These are phyloP conservation scores for Ophiocordyceps australis DNA, from an alignment of 2,329 filamentous ascomycete genomes.

Conservation along the genomic window DNA sequence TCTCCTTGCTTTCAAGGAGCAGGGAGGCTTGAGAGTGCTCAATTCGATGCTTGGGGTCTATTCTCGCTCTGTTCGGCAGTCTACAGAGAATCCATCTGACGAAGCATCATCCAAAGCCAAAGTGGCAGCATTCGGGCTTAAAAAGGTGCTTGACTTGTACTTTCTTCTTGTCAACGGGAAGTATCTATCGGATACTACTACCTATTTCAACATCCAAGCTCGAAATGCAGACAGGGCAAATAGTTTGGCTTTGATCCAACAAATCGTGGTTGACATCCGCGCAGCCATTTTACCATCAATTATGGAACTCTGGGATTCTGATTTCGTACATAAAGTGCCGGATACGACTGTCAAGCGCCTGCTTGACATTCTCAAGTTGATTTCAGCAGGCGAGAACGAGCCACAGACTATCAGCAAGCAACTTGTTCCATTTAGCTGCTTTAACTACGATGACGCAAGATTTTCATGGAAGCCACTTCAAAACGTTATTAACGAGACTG, in stretches of 20 bases:
- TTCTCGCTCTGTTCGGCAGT: slow-evolving; percentile 11
- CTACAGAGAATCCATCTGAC: slow-evolving; percentile 21
- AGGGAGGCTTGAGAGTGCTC: slow-evolving; percentile 56
- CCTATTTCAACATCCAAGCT: slow-evolving; percentile 25
- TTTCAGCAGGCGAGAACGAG: slow-evolving; percentile 65
- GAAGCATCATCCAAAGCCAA: slow-evolving; percentile 26
- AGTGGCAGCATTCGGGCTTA: slow-evolving; percentile 42
- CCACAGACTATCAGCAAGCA: slow-evolving; percentile 40
- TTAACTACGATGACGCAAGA: slow-evolving; percentile 21
- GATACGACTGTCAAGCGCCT: slow-evolving; percentile 60
- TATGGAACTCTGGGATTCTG: slow-evolving; percentile 67
- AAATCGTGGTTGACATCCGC: slow-evolving; percentile 76
- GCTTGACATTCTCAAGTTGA: slow-evolving; percentile 65
- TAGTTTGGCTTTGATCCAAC: slow-evolving; percentile 25
- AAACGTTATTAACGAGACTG: slow-evolving; percentile 13
- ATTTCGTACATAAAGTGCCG: slow-evolving; percentile 64
- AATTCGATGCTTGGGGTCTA: slow-evolving; percentile 58
- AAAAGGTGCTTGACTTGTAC: slow-evolving; percentile 74
- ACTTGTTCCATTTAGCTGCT: slow-evolving; percentile 15
- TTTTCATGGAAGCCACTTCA: slow-evolving; percentile 26
- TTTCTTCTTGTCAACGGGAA: slow-evolving; percentile 59
- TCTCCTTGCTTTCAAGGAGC: slow-evolving; percentile 71
- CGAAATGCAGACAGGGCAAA: slow-evolving; percentile 22
- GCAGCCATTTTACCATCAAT: slow-evolving; percentile 62
- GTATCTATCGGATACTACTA: slow-evolving; percentile 58